Base-by-base conservation (phyloP, 305 asterid genomes). In the Fraxinus ornus region DNA sequence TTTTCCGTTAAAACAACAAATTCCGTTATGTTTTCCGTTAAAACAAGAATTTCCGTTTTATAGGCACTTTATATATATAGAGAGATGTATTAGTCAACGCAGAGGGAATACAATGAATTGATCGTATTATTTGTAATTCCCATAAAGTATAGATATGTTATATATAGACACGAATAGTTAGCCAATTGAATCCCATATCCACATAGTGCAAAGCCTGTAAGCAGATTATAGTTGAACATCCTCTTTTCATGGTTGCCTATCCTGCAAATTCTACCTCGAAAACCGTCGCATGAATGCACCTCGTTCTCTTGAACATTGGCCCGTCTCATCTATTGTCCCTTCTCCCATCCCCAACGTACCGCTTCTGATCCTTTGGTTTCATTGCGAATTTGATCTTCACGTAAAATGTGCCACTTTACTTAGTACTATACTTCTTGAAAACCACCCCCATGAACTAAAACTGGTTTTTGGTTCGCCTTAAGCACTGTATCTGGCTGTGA, bases 351-450 rank as follows among this genome's bases (percentile, higher is more conserved):
- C 88, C 91, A 4, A 85, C 91, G 0, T 87, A 87, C 30, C 68
- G 89, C 0, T 7, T 26, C 57, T 13, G 81, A 52, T 41, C 83
- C 17, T 89, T 75, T 75, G 80, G 86, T 80, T 87, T 41, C 21
- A 73, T 24, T 87, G 90, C 19, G 86, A 85, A 33, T 85, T 87
- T 57, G 90, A 89, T 80, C 55, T 87, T 7, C 91, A 89, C 79
- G 24, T 80, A 9, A 80, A 76, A 0, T 87, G 91, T 22, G 89
- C 86, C 2, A 13, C 28, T 6, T 2, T 21, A 9, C 21, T 60
- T 28, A 32, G 4, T 21, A 81, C 68, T 13, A 66, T 81, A 3
- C 17, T 60, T 7, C 17, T 81, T 1, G 32, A 60, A 13, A 33
- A 39, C 13, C 84, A 81, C 66, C 75, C 30, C 1, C 77, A 75